phyloP scores from a whole-genome alignment of 306 rosid genomes.

The Medicago arabica region DNA sequence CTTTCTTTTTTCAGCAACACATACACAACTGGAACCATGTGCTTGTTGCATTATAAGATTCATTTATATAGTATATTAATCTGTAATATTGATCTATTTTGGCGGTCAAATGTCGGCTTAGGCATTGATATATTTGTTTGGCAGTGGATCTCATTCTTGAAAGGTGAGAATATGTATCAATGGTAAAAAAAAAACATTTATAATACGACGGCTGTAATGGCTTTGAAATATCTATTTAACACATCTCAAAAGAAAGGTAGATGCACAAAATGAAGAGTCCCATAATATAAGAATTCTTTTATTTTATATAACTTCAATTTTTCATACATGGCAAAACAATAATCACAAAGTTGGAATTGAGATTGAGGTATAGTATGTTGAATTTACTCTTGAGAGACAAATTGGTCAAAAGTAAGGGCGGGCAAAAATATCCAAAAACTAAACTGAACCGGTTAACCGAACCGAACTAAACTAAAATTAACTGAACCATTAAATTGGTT shows the following conservation, averaged over 20 bases:
- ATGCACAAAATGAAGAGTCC: background rate
- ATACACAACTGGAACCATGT: conserved; percentile 34
- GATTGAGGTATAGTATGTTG: background rate
- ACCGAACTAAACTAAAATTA: too few species aligned
- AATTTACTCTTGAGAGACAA: background rate
- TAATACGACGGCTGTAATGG: too few species aligned
- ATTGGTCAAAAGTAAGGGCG: conserved; percentile 16
- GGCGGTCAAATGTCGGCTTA: conserved; percentile 31
- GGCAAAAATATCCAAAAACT: too few species aligned
- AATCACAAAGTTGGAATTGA: conserved; percentile 19
- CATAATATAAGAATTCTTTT: background rate
- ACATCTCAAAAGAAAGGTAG: background rate
- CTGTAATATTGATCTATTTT: background rate
- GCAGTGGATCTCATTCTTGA: background rate
- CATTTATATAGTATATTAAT: background rate
- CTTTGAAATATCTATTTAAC: too few species aligned
- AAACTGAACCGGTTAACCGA: too few species aligned
- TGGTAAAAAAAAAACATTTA: too few species aligned
- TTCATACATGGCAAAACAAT: background rate
- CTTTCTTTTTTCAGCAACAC: conserved; percentile 34
- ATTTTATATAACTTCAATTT: background rate
- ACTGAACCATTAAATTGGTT: too few species aligned
- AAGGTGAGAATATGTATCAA: background rate
- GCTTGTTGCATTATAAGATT: conserved; percentile 10
- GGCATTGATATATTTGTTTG: too few species aligned